These are phyloP conservation scores for Neurospora cerealis DNA, from an alignment of 495 filamentous ascomycete species.

Conservation along the genomic window DNA sequence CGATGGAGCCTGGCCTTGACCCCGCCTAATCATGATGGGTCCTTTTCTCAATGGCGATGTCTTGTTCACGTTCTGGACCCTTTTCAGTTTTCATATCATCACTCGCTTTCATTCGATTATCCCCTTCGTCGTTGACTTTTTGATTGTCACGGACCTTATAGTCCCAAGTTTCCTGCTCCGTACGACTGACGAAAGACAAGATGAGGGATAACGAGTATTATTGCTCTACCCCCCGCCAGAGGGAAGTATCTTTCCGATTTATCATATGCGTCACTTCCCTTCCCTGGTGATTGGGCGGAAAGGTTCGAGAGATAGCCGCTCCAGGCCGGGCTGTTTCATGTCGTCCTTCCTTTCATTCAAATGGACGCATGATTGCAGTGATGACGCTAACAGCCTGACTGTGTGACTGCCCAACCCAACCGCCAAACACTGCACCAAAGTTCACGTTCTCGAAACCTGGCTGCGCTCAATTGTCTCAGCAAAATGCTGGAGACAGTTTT, in stretches of 20 bases:
- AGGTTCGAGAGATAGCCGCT: slow-evolving; percentile 12
- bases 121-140: background rate
- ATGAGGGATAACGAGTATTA: background rate
- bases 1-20: background rate
- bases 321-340: slow-evolving; percentile 16
- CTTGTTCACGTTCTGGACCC: slow-evolving; percentile 6
- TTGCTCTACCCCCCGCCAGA: background rate
- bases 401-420: slow-evolving; percentile 25
- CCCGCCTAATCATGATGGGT: background rate
- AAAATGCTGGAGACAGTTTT: background rate
- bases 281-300: slow-evolving; percentile 15
- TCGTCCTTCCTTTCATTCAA: slow-evolving; percentile 7
- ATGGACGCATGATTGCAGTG: slow-evolving; percentile 14
- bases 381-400: slow-evolving; percentile 10
- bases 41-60: background rate
- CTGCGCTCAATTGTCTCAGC: background rate
- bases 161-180: background rate
- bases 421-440: background rate
- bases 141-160: background rate
- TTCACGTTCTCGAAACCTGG: slow-evolving; percentile 1
- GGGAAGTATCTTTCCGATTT: background rate
- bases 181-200: background rate
- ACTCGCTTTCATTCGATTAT: background rate
- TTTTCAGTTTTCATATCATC: background rate
- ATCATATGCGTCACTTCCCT: background rate